These are phyloP conservation scores for Alternaria dauci DNA, from an alignment of 2,329 filamentous ascomycete genomes.

Conservation along the genomic window DNA sequence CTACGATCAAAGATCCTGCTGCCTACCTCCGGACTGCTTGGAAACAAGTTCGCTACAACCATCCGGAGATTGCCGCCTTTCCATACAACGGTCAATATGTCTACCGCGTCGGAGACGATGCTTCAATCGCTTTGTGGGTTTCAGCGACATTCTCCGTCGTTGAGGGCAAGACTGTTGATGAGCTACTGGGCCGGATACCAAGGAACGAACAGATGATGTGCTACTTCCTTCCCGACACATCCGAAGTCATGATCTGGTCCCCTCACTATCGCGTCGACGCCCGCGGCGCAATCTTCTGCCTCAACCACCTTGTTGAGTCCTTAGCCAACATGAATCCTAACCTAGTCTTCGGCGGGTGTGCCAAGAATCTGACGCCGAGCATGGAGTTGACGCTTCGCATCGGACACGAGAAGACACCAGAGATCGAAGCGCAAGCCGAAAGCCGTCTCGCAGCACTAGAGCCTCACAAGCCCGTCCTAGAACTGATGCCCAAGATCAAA, in stretches of 20 bases:
- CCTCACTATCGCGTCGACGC: conserved; percentile 38
- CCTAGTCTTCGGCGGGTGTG: conserved; percentile 32
- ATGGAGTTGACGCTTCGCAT: conserved; percentile 33
- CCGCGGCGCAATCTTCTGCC: conserved; percentile 36
- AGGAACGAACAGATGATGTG: conserved; percentile 40
- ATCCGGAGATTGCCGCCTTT: conserved; percentile 37
- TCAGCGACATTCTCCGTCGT: conserved; percentile 33
- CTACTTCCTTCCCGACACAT: conserved; percentile 32
- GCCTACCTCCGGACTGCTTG: conserved; percentile 28
- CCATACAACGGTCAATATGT: conserved; percentile 35
- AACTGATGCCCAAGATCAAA: conserved; percentile 25
- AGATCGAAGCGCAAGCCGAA: conserved; percentile 26
- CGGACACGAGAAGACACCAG: conserved; percentile 21
- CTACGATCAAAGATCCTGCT: conserved; percentile 29
- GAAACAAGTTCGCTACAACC: conserved; percentile 40
- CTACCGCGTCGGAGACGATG: conserved; percentile 32
- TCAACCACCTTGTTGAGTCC: conserved; percentile 32
- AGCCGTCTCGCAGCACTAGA: conserved; percentile 29
- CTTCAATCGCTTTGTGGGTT: conserved; percentile 33
- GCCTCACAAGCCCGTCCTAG: conserved; percentile 29
- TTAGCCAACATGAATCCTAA: conserved; percentile 27
- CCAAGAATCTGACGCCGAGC: conserved; percentile 34
- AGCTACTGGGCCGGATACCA: conserved; percentile 33
- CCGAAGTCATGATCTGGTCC: conserved; percentile 35
- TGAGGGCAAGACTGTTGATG: conserved; percentile 28